phyloP scores from a whole-genome alignment of 371 early-diverging fungal genomes.

The Chytridiales sp. region DNA sequence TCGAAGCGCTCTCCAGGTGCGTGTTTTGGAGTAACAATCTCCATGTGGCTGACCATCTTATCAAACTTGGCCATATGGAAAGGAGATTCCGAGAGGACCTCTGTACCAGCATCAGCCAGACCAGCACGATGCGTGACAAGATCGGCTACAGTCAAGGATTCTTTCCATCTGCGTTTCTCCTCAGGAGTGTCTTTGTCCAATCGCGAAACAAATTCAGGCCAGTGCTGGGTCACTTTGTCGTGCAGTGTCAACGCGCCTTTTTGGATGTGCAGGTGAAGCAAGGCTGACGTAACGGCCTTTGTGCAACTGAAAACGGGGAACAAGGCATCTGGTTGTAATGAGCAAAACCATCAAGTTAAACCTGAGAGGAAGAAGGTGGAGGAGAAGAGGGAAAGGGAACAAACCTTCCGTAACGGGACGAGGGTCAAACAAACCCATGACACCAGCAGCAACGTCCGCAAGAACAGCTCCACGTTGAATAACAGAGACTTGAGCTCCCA shows the following conservation, averaged over 20 bases:
- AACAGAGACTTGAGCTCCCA: constrained; percentile 32
- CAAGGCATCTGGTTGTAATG: constrained; percentile 15
- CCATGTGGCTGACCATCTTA: constrained; percentile 25
- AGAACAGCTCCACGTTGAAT: constrained; percentile 13
- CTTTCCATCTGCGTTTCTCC: constrained; percentile 14
- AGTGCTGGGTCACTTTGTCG: constrained; percentile 23
- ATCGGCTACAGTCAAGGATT: constrained; percentile 18
- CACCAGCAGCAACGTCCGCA: constrained; percentile 22
- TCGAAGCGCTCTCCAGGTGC: constrained; percentile 13
- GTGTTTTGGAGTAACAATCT: constrained; percentile 9
- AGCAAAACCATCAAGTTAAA: background rate
- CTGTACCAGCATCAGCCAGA: constrained; percentile 22
- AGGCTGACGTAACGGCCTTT: constrained; percentile 29
- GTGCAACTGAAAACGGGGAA: constrained; percentile 33
- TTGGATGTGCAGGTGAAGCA: constrained; percentile 12
- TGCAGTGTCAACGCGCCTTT: constrained; percentile 1
- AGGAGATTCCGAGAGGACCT: constrained; percentile 3
- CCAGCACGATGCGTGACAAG: constrained; percentile 26
- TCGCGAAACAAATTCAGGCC: constrained; percentile 22
- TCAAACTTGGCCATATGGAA: constrained; percentile 22
- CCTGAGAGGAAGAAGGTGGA: background rate
- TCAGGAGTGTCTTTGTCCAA: background rate
- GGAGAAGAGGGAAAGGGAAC: background rate
- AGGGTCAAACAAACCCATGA: constrained; percentile 24
- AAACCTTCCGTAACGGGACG: constrained; percentile 14